Base-by-base conservation (phyloP, 2,329 filamentous ascomycete genomes). In the Sordariomycetes sp. region DNA sequence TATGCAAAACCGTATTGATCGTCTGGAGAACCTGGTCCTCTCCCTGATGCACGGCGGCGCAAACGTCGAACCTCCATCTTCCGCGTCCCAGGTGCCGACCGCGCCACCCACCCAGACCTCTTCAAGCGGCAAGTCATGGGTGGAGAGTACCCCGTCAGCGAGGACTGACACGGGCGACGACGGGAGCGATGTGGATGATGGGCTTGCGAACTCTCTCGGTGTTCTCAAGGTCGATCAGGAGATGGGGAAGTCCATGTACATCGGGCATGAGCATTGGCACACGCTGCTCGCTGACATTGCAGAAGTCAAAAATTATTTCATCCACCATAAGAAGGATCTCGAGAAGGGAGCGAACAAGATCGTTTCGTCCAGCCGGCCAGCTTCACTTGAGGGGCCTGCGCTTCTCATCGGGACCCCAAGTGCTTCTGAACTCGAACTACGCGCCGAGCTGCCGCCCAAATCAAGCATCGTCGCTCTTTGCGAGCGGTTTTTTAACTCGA, bases 1-100 rank as follows among this genome's bases (percentile, higher is more conserved):
- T 71, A 96, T 97, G 92, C 92, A 97, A 74, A 95, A 95, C 68
- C 87, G 94, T 69, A 97, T 97, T 73, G 91, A 97, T 75, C 84
- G 92, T 65, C 78, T 97, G 62, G 92, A 97, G 78, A 87, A 89
- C 64, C 75, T 97, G 69, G 92, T 97, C 60, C 73, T 97, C 62
- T 95, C 90, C 32, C 72, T 97, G 67, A 96, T 97, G 92, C 92
- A 92, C 66, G 91, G 89, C 69, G 89, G 89, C 58, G 73, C 79
- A 61, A 75, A 73, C 56, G 66, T 77, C 57, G 76, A 80, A 53
- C 62, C 71, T 10, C 66, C 73, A 12, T 64, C 69, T 51, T 67
- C 71, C 7, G 8, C 24, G 20, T 39, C 55, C 48, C 34, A 22
- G 65, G 64, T 13, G 64, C 67, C 48, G 34, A 52, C 48, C 6